These are phyloP conservation scores for Trametes hirsuta DNA, from an alignment of 1,284 basidiomycete species.

Conservation along the genomic window DNA sequence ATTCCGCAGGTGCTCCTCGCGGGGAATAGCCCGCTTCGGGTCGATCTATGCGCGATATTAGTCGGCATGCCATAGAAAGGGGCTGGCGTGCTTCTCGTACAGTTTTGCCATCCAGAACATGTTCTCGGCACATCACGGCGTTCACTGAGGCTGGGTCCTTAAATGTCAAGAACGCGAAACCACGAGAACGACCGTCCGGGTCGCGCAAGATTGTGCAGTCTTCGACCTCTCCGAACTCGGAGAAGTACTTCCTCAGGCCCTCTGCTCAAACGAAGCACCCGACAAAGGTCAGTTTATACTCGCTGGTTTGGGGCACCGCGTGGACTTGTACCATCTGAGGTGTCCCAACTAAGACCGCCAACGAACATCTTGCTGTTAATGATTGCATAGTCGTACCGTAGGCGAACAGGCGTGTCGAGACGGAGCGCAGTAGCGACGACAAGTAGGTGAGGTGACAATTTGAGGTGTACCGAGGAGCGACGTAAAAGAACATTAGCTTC, in stretches of 20 bases:
- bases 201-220: conserved; percentile 95
- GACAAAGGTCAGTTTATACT: conserved; percentile 5
- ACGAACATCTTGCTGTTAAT: conserved; percentile 92
- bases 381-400: conserved; percentile 18
- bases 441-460: conserved; percentile 32
- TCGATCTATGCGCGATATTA: conserved; percentile 68
- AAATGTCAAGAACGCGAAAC: conserved; percentile 94
- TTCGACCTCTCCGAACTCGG: conserved; percentile 79
- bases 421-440: conserved; percentile 18
- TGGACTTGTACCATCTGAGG: conserved; percentile 79
- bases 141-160: conserved; percentile 79
- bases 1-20: conserved; percentile 82
- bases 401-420: conserved; percentile 14
- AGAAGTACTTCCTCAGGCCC: conserved; percentile 69
- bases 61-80: background rate
- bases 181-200: conserved; percentile 83
- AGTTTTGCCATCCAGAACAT: conserved; percentile 87
- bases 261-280: conserved; percentile 45
- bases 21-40: conserved; percentile 92
- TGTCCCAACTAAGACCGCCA: conserved; percentile 96
- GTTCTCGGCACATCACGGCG: conserved; percentile 79
- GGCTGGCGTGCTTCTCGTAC: conserved; percentile 12
- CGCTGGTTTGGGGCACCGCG: background rate
- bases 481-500: conserved; percentile 32
- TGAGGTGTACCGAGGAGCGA: conserved; percentile 33